Base-by-base conservation (phyloP, 208 protist species). In the Wallacemonas sp. region DNA sequence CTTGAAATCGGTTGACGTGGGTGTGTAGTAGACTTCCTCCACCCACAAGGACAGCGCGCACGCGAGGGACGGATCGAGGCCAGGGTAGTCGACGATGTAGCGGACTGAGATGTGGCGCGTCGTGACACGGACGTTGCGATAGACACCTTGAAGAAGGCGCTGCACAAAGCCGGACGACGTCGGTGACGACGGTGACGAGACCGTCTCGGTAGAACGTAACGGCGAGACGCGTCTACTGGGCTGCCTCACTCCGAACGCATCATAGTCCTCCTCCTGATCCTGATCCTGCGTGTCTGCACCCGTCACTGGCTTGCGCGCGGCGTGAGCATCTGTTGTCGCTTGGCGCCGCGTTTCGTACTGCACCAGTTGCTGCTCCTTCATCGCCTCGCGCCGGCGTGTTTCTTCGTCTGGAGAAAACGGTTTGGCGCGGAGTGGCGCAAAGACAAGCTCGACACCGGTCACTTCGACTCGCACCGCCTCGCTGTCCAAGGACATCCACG, bases 71-170 rank as follows among this genome's bases (percentile, higher is more conserved):
- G 76, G 71, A 30, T 82, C 68, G 26, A 93, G 79, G 39, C 83
- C 87, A 16, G 75, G 60, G 70, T 93, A 93, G 68, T 93, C 80
- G 26, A 90, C 65, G 27, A 88, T 56, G 46, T 92, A 90, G 17
- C 65, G 67, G 14, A 88, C n/a, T 8, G 72, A 78, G 39, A 95
- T 65, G 55, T 87, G 61, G 0, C 65, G 68, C 1, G 90, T 2
- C 0, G 65, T 70, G 21, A 95, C 48, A 52, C 76, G 66, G 8
- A 83, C 72, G 60, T 92, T 89, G 23, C 78, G 64, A 36, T 76
- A 52, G 0, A 83, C 74, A 11, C 74, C 76, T 38, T 83, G 67
- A 11, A 78, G 70, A n/a, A 94, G 68, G n/a, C 68, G 69, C 24
- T 90, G 76, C 27, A 87, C 47, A 65, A 49, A 41, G 17, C 21